Evolutionary conservation across 495 filamentous ascomycete genomes (phyloP).

Genomic region (Penicillium odoratum): DNA sequence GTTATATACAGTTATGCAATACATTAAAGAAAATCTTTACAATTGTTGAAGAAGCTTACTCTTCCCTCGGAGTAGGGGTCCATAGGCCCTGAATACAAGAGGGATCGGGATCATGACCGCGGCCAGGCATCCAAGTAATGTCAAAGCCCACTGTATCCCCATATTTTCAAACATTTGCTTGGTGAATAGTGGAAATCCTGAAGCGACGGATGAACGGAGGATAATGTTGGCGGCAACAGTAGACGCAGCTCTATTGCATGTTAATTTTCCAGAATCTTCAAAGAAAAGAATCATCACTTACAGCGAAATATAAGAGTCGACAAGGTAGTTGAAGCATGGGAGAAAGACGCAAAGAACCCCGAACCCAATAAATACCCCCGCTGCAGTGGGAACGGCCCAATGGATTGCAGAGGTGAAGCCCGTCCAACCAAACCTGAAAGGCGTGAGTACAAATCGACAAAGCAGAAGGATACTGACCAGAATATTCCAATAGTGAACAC

Average conservation of each 20-base stretch:
- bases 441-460: not conserved
- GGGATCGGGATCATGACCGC: constrained; percentile 73
- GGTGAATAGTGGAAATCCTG: constrained; percentile 80
- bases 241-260: constrained; percentile 62
- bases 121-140: constrained; percentile 74
- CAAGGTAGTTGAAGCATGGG: constrained; percentile 43
- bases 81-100: constrained; percentile 35
- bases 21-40: too few relatives aligned
- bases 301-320: constrained; percentile 62
- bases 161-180: constrained; percentile 79
- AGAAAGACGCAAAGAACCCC: constrained; percentile 41
- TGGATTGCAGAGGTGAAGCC: constrained; percentile 35
- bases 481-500: constrained; percentile 57
- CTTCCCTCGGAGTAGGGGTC: constrained; percentile 31
- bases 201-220: constrained; percentile 72
- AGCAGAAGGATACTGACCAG: constrained; percentile 37
- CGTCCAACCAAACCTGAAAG: constrained; percentile 44
- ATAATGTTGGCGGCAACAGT: constrained; percentile 91
- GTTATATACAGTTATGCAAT: not conserved
- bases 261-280: not conserved
- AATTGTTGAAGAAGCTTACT: constrained; percentile 27
- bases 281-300: constrained; percentile 40
- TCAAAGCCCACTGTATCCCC: constrained; percentile 76
- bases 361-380: constrained; percentile 35
- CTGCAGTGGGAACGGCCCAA: constrained; percentile 35